Base-by-base conservation (phyloP, 2,329 filamentous ascomycete genomes). In the Cladosporium sphaerospermum region DNA sequence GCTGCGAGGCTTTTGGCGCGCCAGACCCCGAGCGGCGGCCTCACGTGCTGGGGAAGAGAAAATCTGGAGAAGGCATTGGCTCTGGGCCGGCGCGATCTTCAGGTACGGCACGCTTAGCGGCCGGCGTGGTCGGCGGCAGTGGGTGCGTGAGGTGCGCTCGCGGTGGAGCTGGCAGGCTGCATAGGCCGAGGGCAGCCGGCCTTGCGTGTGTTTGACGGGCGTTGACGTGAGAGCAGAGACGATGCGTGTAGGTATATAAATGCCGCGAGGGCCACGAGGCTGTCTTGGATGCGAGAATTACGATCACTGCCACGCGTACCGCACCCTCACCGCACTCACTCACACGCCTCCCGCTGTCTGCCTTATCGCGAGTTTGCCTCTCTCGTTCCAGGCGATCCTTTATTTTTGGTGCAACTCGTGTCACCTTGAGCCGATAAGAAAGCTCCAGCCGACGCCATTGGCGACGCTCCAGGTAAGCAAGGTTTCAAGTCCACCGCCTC, bases 41-140 rank as follows among this genome's bases (percentile, higher is more conserved):
- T 51, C 48, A 51, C 48, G 48, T 51, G 48, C 40, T 14, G 31
- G 14, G 14, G 31, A 28, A 10, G 14, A 19, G 37, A 50, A 50
- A 50, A 50, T 50, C 47, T 43, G 47, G 47, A 50, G 47, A 39
- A 44, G 10, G 42, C 42, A 51, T 51, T 51, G 48, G 47, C 39
- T 39, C 13, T n/a, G 36, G 16, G 36, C n/a, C n/a, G 34, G 34
- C 11, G 48, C 48, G 48, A 51, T 51, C 48, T 36, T 44, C 48
- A 51, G 48, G 48, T 51, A 51, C 48, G 40, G 48, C 40, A 10
- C 47, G 47, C 32, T 39, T 50, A 50, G 47, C n/a, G 47, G 28
- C 47, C 47, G 47, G 33, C 11, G 23, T 11, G 5, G 34, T 36
- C 10, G 34, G 34, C 34, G 34, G 34, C 5, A 11, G 34, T 36